Evolutionary conservation across 805 yeast species (phyloP), one percentile per base, ranked within the genome.

Genomic region (Wickerhamomyces ciferrii): DNA sequence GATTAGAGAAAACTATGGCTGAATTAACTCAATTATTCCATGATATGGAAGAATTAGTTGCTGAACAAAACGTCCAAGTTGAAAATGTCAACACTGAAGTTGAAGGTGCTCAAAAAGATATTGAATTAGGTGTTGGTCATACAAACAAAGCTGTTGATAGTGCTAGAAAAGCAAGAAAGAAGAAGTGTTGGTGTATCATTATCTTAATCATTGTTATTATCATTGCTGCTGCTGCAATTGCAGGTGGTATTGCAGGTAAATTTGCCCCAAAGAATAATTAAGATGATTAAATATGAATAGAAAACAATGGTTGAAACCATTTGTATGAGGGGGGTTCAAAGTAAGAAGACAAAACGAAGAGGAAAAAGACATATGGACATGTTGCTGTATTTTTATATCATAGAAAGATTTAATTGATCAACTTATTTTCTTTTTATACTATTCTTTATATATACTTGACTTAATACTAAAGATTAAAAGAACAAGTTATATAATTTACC

Each of bases 41-140:
- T 61, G 98, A 94, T 65, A 88, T 94, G 94, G 97, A 94, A 70
- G 87, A 87, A 62, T 75, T 94, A 69, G 97, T 92, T 42, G 89
- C 92, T 56, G 96, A 91, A 70, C 98, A 94, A 72, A 96, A 91
- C 67, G 89, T 81, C 56, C 82, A 85, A 51, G 83, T 94, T 55
- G 87, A 84, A 62, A 86, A 82, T 61, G 81, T 89, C 53, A 90
- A 90, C 63, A 81, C 87, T 55, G 84, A 87, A 59, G 87, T 91
- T 51, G 81, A 72, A 49, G 76, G 74, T 46, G 98, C 97, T 24
- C 96, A 90, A 68, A 82, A 79, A 50, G 95, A 94, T 65, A 83
- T 94, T 58, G 96, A 91, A 71, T 83, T 84, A 65, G 99, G 97
- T 66, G 88, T 90, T 36, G 96, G 94, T 20, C 96, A 94, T 67